Evolutionary conservation across 352 stramenopile genomes (phyloP), one percentile per base, ranked within the genome.

Genomic region (Phytophthora boehmeriae): DNA sequence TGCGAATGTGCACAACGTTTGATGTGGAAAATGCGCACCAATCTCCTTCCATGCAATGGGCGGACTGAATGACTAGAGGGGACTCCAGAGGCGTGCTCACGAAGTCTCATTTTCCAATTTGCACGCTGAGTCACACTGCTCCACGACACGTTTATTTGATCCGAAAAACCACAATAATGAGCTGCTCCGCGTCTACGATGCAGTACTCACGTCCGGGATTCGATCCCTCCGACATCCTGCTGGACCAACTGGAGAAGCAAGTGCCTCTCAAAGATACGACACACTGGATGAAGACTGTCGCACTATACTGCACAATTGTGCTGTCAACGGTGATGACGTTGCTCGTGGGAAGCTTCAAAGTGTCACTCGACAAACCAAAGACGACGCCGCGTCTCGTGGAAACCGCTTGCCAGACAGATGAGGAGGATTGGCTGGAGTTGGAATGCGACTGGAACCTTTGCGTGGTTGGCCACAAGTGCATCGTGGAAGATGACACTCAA

Each of bases 81-180:
- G n/a, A n/a, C n/a, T n/a, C n/a, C n/a, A n/a, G n/a, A n/a, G n/a
- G n/a, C n/a, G n/a, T n/a, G n/a, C n/a, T 42, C 35, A 16, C 32
- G 39, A 2, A 19, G 6, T 17, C 17, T 71, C 71, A 88, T 73
- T 86, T 58, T 45, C 11, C 56, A 71, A 86, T 75, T 81, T 59
- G 17, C 65, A 48, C 59, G 10, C 17, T 64, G 32, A 10, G 49
- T 19, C 41, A 5, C 50, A 69, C 20, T 50, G 8, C 43, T 50
- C 38, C 32, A 46, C 20, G n/a, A 61, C 25, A 53, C 36, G 46
- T n/a, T n/a, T n/a, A 10, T 32, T 57, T 43, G 1, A 10, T 47
- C 5, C 22, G 1, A 17, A 3, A 9, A 55, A 52, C 28, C n/a
- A n/a, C n/a, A n/a, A 61, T 23, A 42, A 89, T 88, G 77, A 73